Evolutionary conservation across 1,284 basidiomycete genomes (phyloP).

Genomic region (Ceratobasidium sp.): DNA sequence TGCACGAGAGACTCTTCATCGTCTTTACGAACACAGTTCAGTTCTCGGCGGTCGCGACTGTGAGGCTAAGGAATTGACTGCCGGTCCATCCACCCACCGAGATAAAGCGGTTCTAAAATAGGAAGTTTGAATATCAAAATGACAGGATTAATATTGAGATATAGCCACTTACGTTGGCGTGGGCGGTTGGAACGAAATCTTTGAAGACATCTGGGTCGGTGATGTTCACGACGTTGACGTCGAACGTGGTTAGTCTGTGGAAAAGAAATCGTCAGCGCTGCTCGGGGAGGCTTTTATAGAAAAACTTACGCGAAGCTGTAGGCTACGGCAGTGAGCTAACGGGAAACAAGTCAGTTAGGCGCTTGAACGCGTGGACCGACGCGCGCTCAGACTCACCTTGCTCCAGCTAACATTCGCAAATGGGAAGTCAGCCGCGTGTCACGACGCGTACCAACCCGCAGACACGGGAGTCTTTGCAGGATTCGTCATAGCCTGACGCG

Average conservation of each 20-base stretch:
- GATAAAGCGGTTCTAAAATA: slow-evolving; percentile 44
- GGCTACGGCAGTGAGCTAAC: slow-evolving; percentile 35
- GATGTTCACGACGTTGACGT: slow-evolving; percentile 39
- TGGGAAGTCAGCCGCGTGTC: slow-evolving; percentile 41
- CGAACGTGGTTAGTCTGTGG: slow-evolving; percentile 25
- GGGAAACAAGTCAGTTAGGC: background rate
- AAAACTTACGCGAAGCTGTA: slow-evolving; percentile 44
- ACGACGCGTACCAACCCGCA: slow-evolving; percentile 43
- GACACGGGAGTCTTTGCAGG: slow-evolving; percentile 20
- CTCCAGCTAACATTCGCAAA: slow-evolving; percentile 42
- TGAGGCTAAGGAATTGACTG: slow-evolving; percentile 60
- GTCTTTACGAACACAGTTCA: slow-evolving; percentile 59
- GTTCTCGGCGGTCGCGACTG: slow-evolving; percentile 54
- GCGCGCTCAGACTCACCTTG: slow-evolving; percentile 19
- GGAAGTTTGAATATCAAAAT: background rate
- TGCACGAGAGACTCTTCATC: slow-evolving; percentile 59
- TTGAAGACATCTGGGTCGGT: slow-evolving; percentile 42
- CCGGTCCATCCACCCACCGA: slow-evolving; percentile 46
- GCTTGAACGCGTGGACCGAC: background rate
- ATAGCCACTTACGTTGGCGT: slow-evolving; percentile 42
- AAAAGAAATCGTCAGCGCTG: too few relatives aligned
- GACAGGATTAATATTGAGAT: background rate
- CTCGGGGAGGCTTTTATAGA: background rate
- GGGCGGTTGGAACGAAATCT: slow-evolving; percentile 45
- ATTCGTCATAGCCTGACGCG: too few relatives aligned